A percentile compares a stretch with the other conserved stretches of the same genome.
Conservation (phyloP, 169 alveolate species). For the Cryptosporidium andersoni region DNA sequence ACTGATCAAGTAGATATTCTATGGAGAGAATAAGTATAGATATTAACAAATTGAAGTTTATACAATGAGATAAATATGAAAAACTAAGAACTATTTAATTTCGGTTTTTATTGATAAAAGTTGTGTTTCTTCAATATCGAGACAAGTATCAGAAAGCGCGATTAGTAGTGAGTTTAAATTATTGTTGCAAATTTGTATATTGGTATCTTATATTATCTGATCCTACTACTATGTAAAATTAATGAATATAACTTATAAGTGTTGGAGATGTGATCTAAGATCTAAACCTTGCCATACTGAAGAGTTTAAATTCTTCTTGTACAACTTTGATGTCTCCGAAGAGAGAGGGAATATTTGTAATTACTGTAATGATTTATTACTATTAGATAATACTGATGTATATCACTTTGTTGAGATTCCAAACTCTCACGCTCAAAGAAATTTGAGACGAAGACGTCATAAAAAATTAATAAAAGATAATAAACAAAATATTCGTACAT, state of each 20-base stretch:
- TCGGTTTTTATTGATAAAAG: too few species aligned
- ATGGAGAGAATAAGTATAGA: conserved; percentile 82
- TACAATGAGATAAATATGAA: not conserved
- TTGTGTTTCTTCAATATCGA: too few species aligned
- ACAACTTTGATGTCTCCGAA: not conserved
- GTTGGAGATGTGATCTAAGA: conserved; percentile 46
- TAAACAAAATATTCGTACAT: not conserved
- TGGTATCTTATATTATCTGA: too few species aligned
- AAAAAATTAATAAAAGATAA: conserved; percentile 1
- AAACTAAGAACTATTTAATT: too few species aligned
- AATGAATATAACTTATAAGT: not conserved
- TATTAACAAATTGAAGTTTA: not conserved
- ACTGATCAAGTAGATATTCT: conserved; percentile 92
- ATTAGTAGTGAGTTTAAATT: too few species aligned
- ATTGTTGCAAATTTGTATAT: too few species aligned
- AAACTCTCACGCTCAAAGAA: not conserved
- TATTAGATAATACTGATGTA: conserved; percentile 14
- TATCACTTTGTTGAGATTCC: conserved; percentile 21
- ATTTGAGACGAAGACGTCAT: conserved; percentile 2
- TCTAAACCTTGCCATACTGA: not conserved
- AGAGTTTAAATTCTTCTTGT: not conserved
- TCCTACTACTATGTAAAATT: not conserved
- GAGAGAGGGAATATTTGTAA: not conserved
- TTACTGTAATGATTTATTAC: conserved; percentile 15
- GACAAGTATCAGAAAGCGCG: too few species aligned